These are phyloP conservation scores for Phytopythium kandeliae DNA, from an alignment of 352 stramenopile genomes.

Conservation along the genomic window DNA sequence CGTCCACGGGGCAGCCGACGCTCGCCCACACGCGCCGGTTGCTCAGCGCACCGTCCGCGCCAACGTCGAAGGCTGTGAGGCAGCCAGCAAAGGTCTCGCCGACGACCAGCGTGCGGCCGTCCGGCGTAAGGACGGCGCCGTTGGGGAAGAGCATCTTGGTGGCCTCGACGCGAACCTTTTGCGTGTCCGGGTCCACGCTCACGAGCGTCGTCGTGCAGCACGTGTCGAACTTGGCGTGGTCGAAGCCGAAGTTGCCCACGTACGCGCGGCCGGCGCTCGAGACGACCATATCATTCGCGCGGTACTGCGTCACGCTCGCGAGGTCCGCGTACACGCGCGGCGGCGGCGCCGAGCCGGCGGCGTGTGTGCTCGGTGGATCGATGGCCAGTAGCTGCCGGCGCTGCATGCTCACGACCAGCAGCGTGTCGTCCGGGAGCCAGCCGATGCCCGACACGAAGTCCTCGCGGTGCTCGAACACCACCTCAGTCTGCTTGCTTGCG, in stretches of 20 bases:
- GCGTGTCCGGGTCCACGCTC: constrained; percentile 33
- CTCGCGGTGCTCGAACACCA: constrained; percentile 33
- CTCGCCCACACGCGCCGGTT: constrained; percentile 53
- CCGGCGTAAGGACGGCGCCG: constrained; percentile 49
- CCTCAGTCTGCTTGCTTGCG: constrained; percentile 18
- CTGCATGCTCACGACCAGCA: constrained; percentile 27
- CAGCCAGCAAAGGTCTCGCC: constrained; percentile 37
- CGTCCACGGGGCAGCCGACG: constrained; percentile 35
- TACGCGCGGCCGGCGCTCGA: constrained; percentile 30
- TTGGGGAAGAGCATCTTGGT: constrained; percentile 57
- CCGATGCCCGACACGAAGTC: constrained; percentile 52
- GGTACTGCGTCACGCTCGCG: constrained; percentile 34
- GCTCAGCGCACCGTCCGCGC: constrained; percentile 26
- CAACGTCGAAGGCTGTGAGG: constrained; percentile 55
- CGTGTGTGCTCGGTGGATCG: constrained; percentile 10
- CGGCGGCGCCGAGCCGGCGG: constrained; percentile 5
- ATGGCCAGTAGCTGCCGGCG: constrained; percentile 35
- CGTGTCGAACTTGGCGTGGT: constrained; percentile 22
- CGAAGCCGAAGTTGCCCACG: constrained; percentile 64
- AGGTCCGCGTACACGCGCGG: constrained; percentile 44
- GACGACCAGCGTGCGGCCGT: constrained; percentile 62
- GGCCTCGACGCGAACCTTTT: constrained; percentile 39
- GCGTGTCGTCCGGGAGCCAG: constrained; percentile 47
- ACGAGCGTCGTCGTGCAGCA: constrained; percentile 49
- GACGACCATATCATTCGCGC: constrained; percentile 57